Evolutionary conservation across 164 flowering plant species (phyloP).

Genomic region (Aristolochia contorta): DNA sequence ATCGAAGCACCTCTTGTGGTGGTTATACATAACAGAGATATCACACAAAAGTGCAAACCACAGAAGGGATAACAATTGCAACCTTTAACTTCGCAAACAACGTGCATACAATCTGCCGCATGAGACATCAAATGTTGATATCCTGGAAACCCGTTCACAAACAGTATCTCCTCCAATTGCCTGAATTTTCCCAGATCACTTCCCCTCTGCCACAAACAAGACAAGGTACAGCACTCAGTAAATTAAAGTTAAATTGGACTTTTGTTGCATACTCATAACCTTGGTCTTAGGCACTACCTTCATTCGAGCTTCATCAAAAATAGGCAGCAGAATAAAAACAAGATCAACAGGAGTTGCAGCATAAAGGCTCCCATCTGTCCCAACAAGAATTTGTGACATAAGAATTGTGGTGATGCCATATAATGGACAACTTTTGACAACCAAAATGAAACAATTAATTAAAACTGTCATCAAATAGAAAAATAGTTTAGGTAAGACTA

Average conservation of each 20-base stretch:
- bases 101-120: constrained; percentile 57
- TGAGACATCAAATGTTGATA: constrained; percentile 50
- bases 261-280: not conserved
- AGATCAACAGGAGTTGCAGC: constrained; percentile 88
- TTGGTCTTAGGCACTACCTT: constrained; percentile 35
- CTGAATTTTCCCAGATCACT: constrained; percentile 83
- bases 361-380: constrained; percentile 74
- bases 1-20: too few species aligned
- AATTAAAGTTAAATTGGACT: not conserved
- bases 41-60: not conserved
- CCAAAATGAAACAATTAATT: too few species aligned
- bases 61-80: not conserved
- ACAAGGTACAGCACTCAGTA: not conserved
- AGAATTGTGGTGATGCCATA: too few species aligned
- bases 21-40: not conserved
- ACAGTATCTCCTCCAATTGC: constrained; percentile 79
- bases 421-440: too few species aligned
- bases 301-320: constrained; percentile 94
- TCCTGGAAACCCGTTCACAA: constrained; percentile 59
- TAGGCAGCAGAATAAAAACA: constrained; percentile 77
- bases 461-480: too few species aligned
- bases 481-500: too few species aligned
- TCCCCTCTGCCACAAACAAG: constrained; percentile 63
- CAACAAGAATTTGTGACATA: not conserved
- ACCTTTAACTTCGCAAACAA: constrained; percentile 92